Evolutionary conservation across 345 rosid species (phyloP), one percentile per base, ranked within the genome.

Genomic region (Camelina neglecta): DNA sequence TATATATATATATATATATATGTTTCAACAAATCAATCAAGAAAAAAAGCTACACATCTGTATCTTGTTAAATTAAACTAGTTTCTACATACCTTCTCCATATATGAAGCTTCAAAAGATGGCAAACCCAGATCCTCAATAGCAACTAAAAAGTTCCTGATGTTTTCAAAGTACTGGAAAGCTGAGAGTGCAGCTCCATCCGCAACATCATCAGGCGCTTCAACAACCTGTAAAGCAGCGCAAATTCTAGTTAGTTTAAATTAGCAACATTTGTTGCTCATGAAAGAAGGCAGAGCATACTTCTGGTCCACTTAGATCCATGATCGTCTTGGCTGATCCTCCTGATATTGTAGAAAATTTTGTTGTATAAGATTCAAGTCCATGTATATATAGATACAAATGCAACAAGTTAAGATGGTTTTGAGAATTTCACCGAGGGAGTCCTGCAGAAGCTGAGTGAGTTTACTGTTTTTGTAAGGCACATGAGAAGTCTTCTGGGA

Each of bases 121-220:
- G 97, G 99, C 74, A 92, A 75, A 10, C 97, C 97, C 83, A 90
- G 49, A 65, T 89, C 96, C 73, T 87, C 94, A 6, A 81, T 74
- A 13, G 89, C 91, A 6, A 85, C 92, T 24, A 92, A 86, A 80
- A 92, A 92, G 71, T 94, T 94, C 78, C 97, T 86, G 6, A 94
- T 84, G 77, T 94, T 94, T 63, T 94, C 98, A 71, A 90, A 94
- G 80, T 94, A 90, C 45, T 90, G 97, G 67, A 78, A 92, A 58
- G 91, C 97, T 9, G 97, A 94, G 42, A 94, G 87, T 48, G 96
- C 93, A 11, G 93, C 96, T 49, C 98, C 98, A 78, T 94, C 98
- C 47, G 81, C 89, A 60, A 92, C 84, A 71, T 94, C 97, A 36
- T 83, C 74, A 0, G 92, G 91, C 39, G 89, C 90, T 75, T 92